phyloP scores from a whole-genome alignment of 441 rosid genomes.

The Croton laevigatus region DNA sequence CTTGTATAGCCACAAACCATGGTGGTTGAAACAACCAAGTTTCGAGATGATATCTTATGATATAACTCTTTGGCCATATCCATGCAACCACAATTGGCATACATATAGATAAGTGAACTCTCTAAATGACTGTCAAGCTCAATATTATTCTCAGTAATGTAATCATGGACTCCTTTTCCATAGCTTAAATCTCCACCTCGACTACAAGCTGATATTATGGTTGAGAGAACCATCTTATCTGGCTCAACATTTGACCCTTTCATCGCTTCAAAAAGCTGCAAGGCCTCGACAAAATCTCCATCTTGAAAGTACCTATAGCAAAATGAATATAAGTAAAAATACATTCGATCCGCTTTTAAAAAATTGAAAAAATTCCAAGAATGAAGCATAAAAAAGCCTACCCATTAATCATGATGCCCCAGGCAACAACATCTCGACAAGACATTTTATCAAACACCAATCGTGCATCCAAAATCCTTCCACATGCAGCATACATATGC shows the following conservation, averaged over 20 bases:
- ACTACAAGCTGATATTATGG: conserved; percentile 50
- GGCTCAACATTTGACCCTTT: conserved; percentile 36
- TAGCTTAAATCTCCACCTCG: conserved; percentile 38
- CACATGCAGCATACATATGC: conserved; percentile 36
- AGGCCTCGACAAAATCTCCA: conserved; percentile 43
- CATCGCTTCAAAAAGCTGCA: conserved; percentile 68
- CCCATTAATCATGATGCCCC: conserved; percentile 66
- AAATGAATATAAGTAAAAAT: conserved; percentile 14
- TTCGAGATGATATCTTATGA: conserved; percentile 41
- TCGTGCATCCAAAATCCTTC: conserved; percentile 39
- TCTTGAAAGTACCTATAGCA: conserved; percentile 41
- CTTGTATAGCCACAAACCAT: conserved; percentile 58
- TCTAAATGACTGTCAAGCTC: conserved; percentile 39
- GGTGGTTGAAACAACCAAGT: conserved; percentile 57
- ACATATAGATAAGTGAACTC: conserved; percentile 59
- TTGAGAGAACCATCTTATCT: conserved; percentile 53
- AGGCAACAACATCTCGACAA: conserved; percentile 48
- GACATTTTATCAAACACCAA: conserved; percentile 57
- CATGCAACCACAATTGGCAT: conserved; percentile 59
- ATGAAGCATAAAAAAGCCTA: conserved; percentile 21
- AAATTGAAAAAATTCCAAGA: neutral
- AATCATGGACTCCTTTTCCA: conserved; percentile 47
- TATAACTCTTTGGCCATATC: conserved; percentile 43
- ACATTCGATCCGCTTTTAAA: neutral
- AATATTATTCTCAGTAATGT: conserved; percentile 37